phyloP scores from a whole-genome alignment of 139 green algal species.

The Coccomyxa sp. region DNA sequence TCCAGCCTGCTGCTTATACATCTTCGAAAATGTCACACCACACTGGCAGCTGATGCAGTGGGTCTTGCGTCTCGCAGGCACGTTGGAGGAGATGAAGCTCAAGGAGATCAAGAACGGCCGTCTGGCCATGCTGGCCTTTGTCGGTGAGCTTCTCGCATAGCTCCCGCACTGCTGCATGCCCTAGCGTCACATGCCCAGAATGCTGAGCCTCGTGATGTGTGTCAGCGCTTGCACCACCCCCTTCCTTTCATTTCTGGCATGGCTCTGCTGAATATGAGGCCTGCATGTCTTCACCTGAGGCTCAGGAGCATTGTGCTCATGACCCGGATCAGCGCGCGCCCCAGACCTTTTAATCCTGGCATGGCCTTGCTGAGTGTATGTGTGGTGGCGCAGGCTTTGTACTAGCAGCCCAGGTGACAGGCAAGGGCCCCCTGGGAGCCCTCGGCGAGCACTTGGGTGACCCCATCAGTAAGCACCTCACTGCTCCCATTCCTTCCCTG shows the following conservation, averaged over 20 bases:
- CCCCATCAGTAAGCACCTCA: slow-evolving; percentile 36
- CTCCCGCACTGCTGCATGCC: too few species aligned
- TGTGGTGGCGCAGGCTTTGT: not conserved
- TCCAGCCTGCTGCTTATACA: too few species aligned
- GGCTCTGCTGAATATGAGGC: too few species aligned
- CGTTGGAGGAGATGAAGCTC: slow-evolving; percentile 80
- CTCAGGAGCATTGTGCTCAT: slow-evolving; percentile 51
- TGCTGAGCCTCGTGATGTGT: too few species aligned
- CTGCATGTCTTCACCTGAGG: too few species aligned
- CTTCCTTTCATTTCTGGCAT: too few species aligned
- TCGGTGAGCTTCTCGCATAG: too few species aligned
- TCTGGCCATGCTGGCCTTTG: slow-evolving; percentile 67
- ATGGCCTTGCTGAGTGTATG: not conserved
- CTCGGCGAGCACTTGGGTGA: slow-evolving; percentile 71
- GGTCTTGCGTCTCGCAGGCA: too few species aligned
- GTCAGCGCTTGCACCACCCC: too few species aligned
- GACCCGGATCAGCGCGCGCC: not conserved
- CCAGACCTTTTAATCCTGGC: not conserved
- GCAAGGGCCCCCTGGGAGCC: slow-evolving; percentile 61
- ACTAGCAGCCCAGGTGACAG: slow-evolving; percentile 52
- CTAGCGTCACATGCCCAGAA: too few species aligned
- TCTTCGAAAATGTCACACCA: too few species aligned
- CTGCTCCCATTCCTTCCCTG: not conserved
- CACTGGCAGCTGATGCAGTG: too few species aligned
- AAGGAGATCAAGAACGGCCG: slow-evolving; percentile 96